Evolutionary conservation across 306 rosid genomes (phyloP), one percentile per base, ranked within the genome.

Genomic region (Mimosa bimucronata): DNA sequence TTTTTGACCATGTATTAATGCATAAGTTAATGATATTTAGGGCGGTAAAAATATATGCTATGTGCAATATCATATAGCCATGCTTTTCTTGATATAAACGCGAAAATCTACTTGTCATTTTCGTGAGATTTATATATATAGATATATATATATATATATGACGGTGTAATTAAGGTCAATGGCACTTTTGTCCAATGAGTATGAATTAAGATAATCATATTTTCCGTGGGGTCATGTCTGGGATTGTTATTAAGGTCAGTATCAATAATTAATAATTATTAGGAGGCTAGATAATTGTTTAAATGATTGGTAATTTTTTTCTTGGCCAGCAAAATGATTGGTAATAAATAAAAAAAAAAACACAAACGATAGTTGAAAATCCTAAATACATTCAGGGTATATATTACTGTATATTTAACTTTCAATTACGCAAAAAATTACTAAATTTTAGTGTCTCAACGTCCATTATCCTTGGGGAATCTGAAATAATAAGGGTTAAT

Each of bases 231-330:
- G 41, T 48, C 55, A 25, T 18, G 15, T 73, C 9, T 19, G 3
- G 30, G 41, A 38, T n/a, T 1, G 11, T 74, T 19, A 37, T 6
- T 21, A 14, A 58, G 79, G 69, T n/a, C 68, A 29, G 19, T 41
- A 14, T 21, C 13, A 46, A 37, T 73, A 15, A 80, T 66, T 66
- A 46, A 37, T 73, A 15, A 80, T 66, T 66, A 19, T 66, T 18
- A 34, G 14, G 15, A 3, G 71, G 37, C 9, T 34, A 18, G 7
- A 66, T 34, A 66, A 31, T 31, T 65, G 14, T 2, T 28, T 31
- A 7, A 18, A 3, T 31, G 45, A 66, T 34, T 66, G 45, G 70
- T 7, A 29, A 13, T 4, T 3, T 52, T 6, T 19, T n/a, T 7
- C 1, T 5, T n/a, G n/a, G 55, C n/a, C 8, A 48, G 8, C 1